Evolutionary conservation across 2,329 filamentous ascomycete genomes (phyloP), one percentile per base, ranked within the genome.

Genomic region (Colletotrichum tofieldiae): DNA sequence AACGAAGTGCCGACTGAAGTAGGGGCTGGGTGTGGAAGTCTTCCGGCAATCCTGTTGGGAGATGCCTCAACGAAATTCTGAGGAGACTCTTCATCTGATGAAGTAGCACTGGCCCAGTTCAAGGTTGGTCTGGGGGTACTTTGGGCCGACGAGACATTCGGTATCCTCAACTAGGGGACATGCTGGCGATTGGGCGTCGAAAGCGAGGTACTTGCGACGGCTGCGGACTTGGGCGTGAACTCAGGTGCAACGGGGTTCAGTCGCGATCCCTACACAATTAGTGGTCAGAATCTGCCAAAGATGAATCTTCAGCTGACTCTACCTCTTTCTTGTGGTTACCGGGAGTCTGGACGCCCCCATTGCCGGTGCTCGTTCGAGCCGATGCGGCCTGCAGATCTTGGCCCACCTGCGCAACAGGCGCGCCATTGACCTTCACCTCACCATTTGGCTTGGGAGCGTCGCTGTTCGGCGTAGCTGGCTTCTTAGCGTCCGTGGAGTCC

Each of bases 171-270:
- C 74, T 71, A 5, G 72, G 45, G 18, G 59, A 65, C 64, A 64
- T 39, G 47, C 60, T 54, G 35, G 68, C 62, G 35, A 73, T 73
- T 43, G 76, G 70, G 67, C 32, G 65, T 52, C 18, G 56, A 35
- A 20, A 47, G 9, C 23, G 77, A 74, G 37, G 75, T 39, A 9
- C 20, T 54, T n/a, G 45, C 29, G 29, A 37, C 16, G 47, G 23
- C 47, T 49, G 41, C 54, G 20, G 81, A 79, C 65, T 84, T 84
- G 59, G 88, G 88, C 1, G 87, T 90, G 73, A 90, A 90, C 65
- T 86, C 85, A 55, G 86, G 84, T 37, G 88, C 88, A 75, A 85
- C 82, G 41, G 88, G 88, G 79, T 90, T 90, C 76, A 90, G 80
- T 77, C 82, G 87, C 73, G 83, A 86, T 79, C 82, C 85, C 87